These are phyloP conservation scores for Taiozyma onychis DNA, from an alignment of 1,139 yeast species.

Conservation along the genomic window DNA sequence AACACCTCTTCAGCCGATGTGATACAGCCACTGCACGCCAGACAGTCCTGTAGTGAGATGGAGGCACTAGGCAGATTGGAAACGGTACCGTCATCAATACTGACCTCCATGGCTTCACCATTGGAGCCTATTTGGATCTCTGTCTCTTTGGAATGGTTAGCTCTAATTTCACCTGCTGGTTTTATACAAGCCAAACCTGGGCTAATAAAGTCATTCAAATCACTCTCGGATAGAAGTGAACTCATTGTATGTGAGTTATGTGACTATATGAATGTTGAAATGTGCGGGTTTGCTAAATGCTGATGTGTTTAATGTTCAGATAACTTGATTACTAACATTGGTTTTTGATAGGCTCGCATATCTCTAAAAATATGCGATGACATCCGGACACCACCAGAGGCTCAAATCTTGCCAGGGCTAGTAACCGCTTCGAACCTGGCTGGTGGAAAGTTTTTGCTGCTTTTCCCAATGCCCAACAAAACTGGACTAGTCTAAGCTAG, in stretches of 20 bases:
- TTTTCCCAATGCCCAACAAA: neutral
- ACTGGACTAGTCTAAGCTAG: neutral
- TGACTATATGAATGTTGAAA: neutral
- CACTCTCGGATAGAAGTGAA: slow-evolving; percentile 81
- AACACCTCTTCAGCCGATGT: slow-evolving; percentile 94
- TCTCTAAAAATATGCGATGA: neutral
- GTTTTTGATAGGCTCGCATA: neutral
- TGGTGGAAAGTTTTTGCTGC: neutral
- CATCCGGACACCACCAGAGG: neutral
- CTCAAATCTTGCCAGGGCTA: neutral
- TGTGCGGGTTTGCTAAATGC: neutral
- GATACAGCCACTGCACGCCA: slow-evolving; percentile 96
- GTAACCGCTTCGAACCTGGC: neutral
- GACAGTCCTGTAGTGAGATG: slow-evolving; percentile 84
- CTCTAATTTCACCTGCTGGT: slow-evolving; percentile 51
- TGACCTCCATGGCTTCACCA: slow-evolving; percentile 68
- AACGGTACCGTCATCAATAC: slow-evolving; percentile 37
- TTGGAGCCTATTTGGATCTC: slow-evolving; percentile 62
- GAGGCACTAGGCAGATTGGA: slow-evolving; percentile 69
- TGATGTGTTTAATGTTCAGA: neutral
- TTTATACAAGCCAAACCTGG: slow-evolving; percentile 96
- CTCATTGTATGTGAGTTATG: slow-evolving; percentile 46
- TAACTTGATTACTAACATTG: neutral
- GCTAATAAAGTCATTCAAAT: slow-evolving; percentile 86
- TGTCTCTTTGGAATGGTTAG: slow-evolving; percentile 31